Base-by-base conservation (phyloP, 1,139 yeast genomes). In the Hyphopichia khmerensis region DNA sequence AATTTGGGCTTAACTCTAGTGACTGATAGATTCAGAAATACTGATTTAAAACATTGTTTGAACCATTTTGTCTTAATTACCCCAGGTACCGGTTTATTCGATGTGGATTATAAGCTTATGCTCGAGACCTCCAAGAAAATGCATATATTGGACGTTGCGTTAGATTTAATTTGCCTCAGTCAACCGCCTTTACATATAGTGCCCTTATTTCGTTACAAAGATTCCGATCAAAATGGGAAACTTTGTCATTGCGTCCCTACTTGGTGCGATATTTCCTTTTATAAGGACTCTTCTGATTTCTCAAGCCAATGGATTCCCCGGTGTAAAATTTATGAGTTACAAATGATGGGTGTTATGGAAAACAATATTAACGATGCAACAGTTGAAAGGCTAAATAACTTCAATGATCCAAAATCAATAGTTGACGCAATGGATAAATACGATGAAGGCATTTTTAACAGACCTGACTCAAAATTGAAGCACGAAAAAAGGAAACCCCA, bases 321-420 rank as follows among this genome's bases (percentile, higher is more conserved):
- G 30, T 90, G 97, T 62, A 90, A 89, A 56, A 90, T 95, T 39
- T 91, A 93, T 60, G 98, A 91, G 54, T 67, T 95, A 18, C 99
- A 93, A 60, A 95, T 93, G 98, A 91, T 91, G 96, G 99, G 98
- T 0, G 80, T 91, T 5, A 89, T 91, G 85, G 98, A 91, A 53
- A 88, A 87, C 52, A 97, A 91, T 55, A 72, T 83, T 40, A 80
- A 80, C 50, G 79, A 83, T 8, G 77, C 84, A 29, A 75, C 81
- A 14, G 77, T 88, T 21, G 83, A 80, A 32, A 71, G 85, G 37
- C 65, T 85, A 43, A 65, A 60, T 36, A 40, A 54, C 0, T 52
- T 54, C 33, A 54, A 53, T 35, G 53, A 54, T 27, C 62, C 61
- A n/a, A 64, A 62, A 38, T 59, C 77, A 0, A 59, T 77, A 14